Conservation (phyloP, 2,329 filamentous ascomycete species). For the Trichoderma sp. region DNA sequence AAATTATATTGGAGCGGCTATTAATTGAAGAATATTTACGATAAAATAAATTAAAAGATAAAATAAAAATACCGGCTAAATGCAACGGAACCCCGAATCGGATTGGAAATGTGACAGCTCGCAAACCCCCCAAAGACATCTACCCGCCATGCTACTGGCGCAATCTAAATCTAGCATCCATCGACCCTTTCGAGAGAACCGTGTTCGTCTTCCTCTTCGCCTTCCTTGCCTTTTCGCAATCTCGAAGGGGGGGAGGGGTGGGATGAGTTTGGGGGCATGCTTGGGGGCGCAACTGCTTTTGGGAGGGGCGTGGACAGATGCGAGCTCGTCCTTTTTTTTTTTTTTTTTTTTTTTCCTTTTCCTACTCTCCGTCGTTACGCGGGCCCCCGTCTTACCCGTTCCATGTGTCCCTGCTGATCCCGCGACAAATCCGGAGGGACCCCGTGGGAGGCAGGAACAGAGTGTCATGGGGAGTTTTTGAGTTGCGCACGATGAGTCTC, state of each 20-base stretch:
- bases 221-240: not conserved
- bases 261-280: not conserved
- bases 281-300: not conserved
- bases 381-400: not conserved
- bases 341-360: not conserved
- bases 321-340: not conserved
- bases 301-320: not conserved
- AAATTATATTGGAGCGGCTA: not conserved
- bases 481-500: not conserved
- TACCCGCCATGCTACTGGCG: conserved; percentile 3
- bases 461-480: not conserved
- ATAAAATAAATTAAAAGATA: not conserved
- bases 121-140: not conserved
- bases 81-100: conserved; percentile 7
- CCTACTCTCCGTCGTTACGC: not conserved
- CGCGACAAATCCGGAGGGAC: not conserved
- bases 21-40: not conserved
- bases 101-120: conserved; percentile 8
- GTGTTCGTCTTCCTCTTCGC: not conserved
- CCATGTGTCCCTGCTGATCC: conserved; percentile 8
- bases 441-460: not conserved
- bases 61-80: conserved; percentile 1
- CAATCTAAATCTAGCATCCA: conserved; percentile 17
- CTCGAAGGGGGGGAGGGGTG: not conserved
- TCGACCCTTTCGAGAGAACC: not conserved